Conservation (phyloP, 257 asterid species). For the Nicotiana sylvestris region DNA sequence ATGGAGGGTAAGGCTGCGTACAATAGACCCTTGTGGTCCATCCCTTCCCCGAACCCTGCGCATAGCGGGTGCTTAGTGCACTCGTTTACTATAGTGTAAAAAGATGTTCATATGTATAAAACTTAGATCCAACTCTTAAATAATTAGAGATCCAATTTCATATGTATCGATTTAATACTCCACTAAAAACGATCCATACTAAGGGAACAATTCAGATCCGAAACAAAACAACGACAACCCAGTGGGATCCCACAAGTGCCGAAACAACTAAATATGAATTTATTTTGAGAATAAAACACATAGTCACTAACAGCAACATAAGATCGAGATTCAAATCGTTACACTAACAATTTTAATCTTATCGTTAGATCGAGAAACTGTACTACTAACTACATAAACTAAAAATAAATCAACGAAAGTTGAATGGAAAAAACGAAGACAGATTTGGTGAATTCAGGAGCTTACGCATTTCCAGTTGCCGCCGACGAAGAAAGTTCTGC, state of each 20-base stretch:
- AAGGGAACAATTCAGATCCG: background rate
- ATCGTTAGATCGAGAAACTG: background rate
- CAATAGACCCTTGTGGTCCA: no score
- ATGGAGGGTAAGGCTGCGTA: no score
- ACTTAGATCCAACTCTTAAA: background rate
- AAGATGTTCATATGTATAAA: no score
- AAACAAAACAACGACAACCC: background rate
- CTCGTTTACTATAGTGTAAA: no score
- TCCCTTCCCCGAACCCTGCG: no score
- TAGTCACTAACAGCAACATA: background rate
- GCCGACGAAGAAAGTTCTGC: constrained; percentile 88
- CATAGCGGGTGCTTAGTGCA: no score
- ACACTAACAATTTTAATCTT: background rate
- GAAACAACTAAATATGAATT: background rate
- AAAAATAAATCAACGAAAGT: background rate
- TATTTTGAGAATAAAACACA: background rate
- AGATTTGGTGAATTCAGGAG: constrained; percentile 14
- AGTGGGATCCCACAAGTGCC: background rate
- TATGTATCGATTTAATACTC: background rate
- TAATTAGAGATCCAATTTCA: background rate
- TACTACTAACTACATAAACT: background rate
- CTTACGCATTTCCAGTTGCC: constrained; percentile 99
- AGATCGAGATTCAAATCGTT: background rate
- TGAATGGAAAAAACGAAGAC: constrained; percentile 1
- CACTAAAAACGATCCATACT: background rate